Evolutionary conservation across 805 yeast genomes (phyloP), one percentile per base, ranked within the genome.

Genomic region (Saturnispora ahearnii): DNA sequence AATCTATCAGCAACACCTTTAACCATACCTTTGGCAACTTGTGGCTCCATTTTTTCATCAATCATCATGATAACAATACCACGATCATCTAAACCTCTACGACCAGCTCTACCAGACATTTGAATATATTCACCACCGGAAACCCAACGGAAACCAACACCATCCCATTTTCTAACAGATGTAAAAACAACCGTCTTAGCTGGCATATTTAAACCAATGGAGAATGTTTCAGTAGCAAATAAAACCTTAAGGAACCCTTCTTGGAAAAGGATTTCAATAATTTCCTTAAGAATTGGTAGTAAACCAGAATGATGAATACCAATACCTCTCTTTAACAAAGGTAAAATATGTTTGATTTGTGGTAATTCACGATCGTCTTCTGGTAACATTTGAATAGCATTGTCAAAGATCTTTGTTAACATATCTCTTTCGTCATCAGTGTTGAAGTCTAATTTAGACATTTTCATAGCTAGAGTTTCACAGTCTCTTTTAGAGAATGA

Each of bases 51-150:
- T 62, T 93, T 93, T 65, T 93, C 98, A 65, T 93, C 98, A 65
- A 93, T 89, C 99, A 93, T 93, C 93, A 93, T 87, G 57, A 93
- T 93, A 45, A 93, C 99, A 67, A 93, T 89, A 71, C 99, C 99
- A 66, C 99, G 84, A 66, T 93, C 99, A 76, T 93, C 99, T 59
- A 93, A 77, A 63, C 99, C 99, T 77, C 99, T 87, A 75, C 99
- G 90, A 59, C 99, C 99, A 22, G 99, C 99, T 69, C 99, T 82
- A 57, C 99, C 99, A 42, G 96, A 87, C 99, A 93, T 93, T 71
- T 93, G 99, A 63, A 93, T 93, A 69, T 93, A 93, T 70, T 93
- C 99, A 73, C 99, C 99, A 52, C 99, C 99, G 50, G 96, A 87
- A 31, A 93, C 97, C 99, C 99, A 93, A 69, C 99, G 82, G 74